These are phyloP conservation scores for Jamesozyma piceae DNA, from an alignment of 805 yeast species.

Conservation along the genomic window DNA sequence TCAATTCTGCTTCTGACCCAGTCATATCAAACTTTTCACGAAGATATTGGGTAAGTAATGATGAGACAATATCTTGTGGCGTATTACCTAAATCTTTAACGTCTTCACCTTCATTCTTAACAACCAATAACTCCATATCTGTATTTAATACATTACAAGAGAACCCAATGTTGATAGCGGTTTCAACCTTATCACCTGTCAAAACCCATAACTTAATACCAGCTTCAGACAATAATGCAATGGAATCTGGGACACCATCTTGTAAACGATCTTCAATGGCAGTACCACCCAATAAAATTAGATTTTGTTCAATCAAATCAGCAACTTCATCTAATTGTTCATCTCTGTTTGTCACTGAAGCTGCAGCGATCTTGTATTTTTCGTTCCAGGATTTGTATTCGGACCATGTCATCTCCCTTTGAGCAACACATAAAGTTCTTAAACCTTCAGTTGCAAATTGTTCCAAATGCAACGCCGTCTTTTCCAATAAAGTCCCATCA, in stretches of 20 bases:
- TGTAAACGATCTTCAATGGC: conserved; percentile 82
- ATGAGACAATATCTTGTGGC: conserved; percentile 36
- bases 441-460: conserved; percentile 78
- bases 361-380: conserved; percentile 55
- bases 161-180: conserved; percentile 82
- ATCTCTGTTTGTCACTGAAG: conserved; percentile 56
- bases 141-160: conserved; percentile 69
- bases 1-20: conserved; percentile 52
- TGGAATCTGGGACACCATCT: conserved; percentile 81
- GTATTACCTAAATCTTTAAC: conserved; percentile 35
- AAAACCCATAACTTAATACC: conserved; percentile 83
- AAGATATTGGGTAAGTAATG: conserved; percentile 44
- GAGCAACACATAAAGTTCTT: conserved; percentile 74
- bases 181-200: conserved; percentile 83
- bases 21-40: conserved; percentile 47
- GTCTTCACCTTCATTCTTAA: conserved; percentile 43
- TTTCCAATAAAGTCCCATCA: conserved; percentile 39
- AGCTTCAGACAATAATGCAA: conserved; percentile 57
- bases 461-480: conserved; percentile 66
- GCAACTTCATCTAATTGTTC: conserved; percentile 66
- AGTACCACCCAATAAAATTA: conserved; percentile 68
- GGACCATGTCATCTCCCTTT: conserved; percentile 52
- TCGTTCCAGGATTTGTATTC: conserved; percentile 57
- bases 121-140: conserved; percentile 65
- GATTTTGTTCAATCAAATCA: conserved; percentile 58